Base-by-base conservation (phyloP, 495 filamentous ascomycete genomes). In the Elasticomyces elasticus region DNA sequence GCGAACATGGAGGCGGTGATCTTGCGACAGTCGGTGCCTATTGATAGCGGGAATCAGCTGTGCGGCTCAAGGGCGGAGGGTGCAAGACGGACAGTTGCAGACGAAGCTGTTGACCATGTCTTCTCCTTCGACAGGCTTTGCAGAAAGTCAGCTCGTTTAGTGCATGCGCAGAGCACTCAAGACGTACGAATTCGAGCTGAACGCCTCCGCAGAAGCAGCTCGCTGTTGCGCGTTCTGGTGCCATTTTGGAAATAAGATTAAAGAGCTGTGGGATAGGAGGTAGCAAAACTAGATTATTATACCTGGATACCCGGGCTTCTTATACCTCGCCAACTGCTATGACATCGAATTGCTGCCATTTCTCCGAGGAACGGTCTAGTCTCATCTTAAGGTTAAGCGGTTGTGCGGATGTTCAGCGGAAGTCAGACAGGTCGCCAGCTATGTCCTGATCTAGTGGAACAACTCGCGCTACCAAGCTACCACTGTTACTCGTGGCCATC, bases 1-100 rank as follows among this genome's bases (percentile, higher is more conserved):
- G 77, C 74, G 70, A 77, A 79, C 73, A 79, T 77, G 6, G 77
- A 79, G 10, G 77, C 76, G 10, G 76, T 79, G 59, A 80, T 70
- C 59, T 81, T 81, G 52, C 68, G 74, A 65, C 77, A 79, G 67
- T 80, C 77, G 30, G 63, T 56, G 66, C 42, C 42, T 45, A 3
- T 4, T 4, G 19, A 2, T 12, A 23, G 5, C 2, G 15, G 20
- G 5, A 2, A 45, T 27, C 17, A 45, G 46, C 46, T 25, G 5
- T 10, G 7, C 9, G 27, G 10, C 17, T 24, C 5, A 15, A 7
- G 42, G 27, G 5, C 46, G 2, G n/a, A 12, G n/a, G 5, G 22
- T 23, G 15, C 24, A 17, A 49, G 2, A 30, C 27, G 46, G 5
- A 40, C 78, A 80, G 67, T 81, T 71, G 65, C 77, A 81, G 57